Percentiles rank a stretch among this genome's conserved stretches.
phyloP scores from a whole-genome alignment of 1,139 yeast species.

The Oligophagozyma castellii region DNA sequence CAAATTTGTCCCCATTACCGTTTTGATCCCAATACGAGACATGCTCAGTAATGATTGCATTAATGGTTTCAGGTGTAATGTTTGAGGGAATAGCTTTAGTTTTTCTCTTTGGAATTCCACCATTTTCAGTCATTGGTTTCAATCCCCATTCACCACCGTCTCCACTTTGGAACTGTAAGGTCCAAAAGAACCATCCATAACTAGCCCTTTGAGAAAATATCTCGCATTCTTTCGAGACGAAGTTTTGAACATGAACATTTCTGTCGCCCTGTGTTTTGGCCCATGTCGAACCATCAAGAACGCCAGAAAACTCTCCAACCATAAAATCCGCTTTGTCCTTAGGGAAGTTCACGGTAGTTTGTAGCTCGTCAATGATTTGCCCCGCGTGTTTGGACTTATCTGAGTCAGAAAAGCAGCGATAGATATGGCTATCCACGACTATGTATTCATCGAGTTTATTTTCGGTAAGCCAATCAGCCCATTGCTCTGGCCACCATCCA shows the following conservation, averaged over 20 bases:
- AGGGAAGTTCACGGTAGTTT: conserved; percentile 36
- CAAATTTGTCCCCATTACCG: conserved; percentile 47
- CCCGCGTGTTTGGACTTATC: conserved; percentile 57
- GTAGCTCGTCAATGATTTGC: conserved; percentile 46
- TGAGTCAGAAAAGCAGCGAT: conserved; percentile 68
- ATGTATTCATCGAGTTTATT: conserved; percentile 38
- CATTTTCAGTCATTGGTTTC: conserved; percentile 57
- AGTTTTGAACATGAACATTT: conserved; percentile 30
- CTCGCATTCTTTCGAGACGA: conserved; percentile 32
- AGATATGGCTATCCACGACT: conserved; percentile 72
- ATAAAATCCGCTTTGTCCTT: conserved; percentile 52
- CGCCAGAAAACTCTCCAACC: conserved; percentile 88
- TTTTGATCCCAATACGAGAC: conserved; percentile 46
- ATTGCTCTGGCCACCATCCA: conserved; percentile 83
- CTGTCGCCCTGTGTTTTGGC: conserved; percentile 35
- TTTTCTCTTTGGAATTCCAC: conserved; percentile 34
- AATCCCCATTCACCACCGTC: conserved; percentile 97
- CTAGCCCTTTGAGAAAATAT: conserved; percentile 38
- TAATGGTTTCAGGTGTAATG: conserved; percentile 28
- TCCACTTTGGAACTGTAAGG: conserved; percentile 73
- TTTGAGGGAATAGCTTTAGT: conserved; percentile 3
- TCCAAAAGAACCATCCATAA: conserved; percentile 81
- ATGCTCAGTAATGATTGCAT: conserved; percentile 38
- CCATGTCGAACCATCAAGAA: conserved; percentile 69
- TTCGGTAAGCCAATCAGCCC: conserved; percentile 53